Conservation (phyloP, 495 filamentous ascomycete genomes). For the Penicillium verhagenii region DNA sequence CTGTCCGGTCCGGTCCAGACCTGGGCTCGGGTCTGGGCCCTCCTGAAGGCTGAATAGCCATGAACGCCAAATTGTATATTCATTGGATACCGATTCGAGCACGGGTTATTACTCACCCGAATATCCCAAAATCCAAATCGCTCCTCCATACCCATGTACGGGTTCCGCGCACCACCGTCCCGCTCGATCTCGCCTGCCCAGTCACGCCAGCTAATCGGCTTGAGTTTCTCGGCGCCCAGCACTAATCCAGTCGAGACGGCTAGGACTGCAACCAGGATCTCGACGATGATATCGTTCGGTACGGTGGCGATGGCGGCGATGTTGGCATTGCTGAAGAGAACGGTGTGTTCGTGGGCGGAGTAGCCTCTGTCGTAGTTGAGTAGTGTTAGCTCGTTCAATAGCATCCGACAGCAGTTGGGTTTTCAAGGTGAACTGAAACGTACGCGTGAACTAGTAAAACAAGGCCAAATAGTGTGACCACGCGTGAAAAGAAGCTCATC, state of each 20-base stretch:
- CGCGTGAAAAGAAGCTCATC: slow-evolving; percentile 67
- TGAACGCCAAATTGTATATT: neutral
- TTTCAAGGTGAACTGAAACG: slow-evolving; percentile 22
- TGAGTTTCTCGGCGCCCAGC: slow-evolving; percentile 62
- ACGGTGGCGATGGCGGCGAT: slow-evolving; percentile 55
- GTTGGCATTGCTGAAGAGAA: slow-evolving; percentile 59
- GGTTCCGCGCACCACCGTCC: slow-evolving; percentile 54
- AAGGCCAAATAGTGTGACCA: slow-evolving; percentile 62
- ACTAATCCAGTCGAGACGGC: slow-evolving; percentile 71
- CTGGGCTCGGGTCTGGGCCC: neutral
- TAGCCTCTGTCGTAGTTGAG: slow-evolving; percentile 60
- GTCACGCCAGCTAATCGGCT: slow-evolving; percentile 76
- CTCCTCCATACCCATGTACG: slow-evolving; percentile 55
- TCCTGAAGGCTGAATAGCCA: neutral
- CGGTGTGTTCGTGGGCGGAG: slow-evolving; percentile 80
- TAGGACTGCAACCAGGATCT: slow-evolving; percentile 61
- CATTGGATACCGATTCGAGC: too few species aligned
- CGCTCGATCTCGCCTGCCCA: slow-evolving; percentile 83
- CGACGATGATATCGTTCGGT: slow-evolving; percentile 69
- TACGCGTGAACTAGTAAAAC: slow-evolving; percentile 74
- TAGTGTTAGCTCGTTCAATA: neutral
- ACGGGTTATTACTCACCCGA: slow-evolving; percentile 56
- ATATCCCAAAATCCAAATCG: slow-evolving; percentile 67
- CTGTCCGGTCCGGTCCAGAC: too few species aligned
- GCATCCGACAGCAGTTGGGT: neutral